Evolutionary conservation across 257 asterid genomes (phyloP).

Genomic region (Linaria vulgaris): DNA sequence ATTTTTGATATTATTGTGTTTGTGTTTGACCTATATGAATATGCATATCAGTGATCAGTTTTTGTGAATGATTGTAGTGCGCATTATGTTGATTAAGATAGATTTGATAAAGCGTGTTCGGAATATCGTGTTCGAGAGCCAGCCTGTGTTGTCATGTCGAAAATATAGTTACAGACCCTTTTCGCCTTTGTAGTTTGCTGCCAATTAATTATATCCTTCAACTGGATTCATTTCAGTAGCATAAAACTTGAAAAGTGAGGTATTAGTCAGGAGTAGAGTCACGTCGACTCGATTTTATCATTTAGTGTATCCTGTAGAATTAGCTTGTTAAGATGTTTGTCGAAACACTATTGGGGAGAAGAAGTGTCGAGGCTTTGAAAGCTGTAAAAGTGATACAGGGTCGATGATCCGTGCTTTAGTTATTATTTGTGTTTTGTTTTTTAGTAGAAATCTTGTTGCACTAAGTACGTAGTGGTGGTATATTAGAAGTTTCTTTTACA

Average conservation of each 20-base stretch:
- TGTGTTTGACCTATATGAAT: no score
- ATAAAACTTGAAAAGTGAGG: background rate
- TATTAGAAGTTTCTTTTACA: no score
- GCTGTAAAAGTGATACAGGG: background rate
- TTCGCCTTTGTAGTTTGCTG: no score
- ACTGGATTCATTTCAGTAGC: background rate
- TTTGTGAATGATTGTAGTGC: no score
- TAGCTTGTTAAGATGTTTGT: background rate
- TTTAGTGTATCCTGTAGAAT: background rate
- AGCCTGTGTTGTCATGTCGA: background rate
- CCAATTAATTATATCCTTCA: no score
- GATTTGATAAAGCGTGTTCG: background rate
- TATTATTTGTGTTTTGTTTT: no score
- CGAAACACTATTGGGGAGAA: background rate
- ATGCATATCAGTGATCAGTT: no score
- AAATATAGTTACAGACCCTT: background rate
- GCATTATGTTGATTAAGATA: background rate
- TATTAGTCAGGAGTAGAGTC: no score
- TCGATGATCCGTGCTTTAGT: background rate
- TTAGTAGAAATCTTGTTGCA: no score
- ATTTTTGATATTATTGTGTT: no score
- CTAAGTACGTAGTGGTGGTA: no score
- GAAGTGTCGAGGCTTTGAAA: background rate
- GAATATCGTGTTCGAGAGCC: no score
- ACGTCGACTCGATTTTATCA: background rate